Percentiles rank a stretch among this genome's conserved stretches.
These are phyloP conservation scores for Penicillium thymicola DNA, from an alignment of 2,329 filamentous ascomycete species.

Conservation along the genomic window DNA sequence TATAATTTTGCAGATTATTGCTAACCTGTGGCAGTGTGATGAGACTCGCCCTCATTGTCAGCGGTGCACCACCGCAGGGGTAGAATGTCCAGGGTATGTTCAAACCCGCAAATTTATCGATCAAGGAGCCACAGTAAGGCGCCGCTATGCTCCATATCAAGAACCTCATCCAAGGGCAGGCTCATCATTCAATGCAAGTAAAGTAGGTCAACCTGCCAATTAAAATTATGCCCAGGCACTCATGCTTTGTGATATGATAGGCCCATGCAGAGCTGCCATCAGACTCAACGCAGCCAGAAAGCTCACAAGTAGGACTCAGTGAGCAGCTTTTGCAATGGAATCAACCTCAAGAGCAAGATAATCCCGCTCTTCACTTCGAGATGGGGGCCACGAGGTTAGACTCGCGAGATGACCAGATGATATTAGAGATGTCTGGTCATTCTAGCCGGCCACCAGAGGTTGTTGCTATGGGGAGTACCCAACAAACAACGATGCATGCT, in stretches of 20 bases:
- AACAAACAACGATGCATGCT: neutral
- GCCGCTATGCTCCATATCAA: slow-evolving; percentile 39
- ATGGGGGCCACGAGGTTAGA: neutral
- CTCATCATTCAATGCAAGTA: neutral
- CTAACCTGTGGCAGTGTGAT: slow-evolving; percentile 34
- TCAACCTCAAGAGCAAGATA: neutral
- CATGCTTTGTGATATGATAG: slow-evolving; percentile 2
- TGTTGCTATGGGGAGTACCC: neutral
- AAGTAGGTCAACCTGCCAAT: neutral
- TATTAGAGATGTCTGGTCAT: neutral
- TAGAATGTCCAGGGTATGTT: slow-evolving; percentile 43
- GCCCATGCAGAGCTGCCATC: neutral
- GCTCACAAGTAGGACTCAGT: neutral
- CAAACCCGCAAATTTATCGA: slow-evolving; percentile 45
- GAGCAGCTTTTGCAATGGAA: neutral
- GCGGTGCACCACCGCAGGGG: slow-evolving; percentile 36
- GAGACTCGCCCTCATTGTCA: slow-evolving; percentile 40
- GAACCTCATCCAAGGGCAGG: slow-evolving; percentile 17
- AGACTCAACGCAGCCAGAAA: neutral
- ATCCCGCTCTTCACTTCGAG: neutral
- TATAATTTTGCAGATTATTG: neutral
- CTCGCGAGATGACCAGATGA: neutral
- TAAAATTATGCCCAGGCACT: neutral
- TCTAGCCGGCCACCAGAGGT: neutral
- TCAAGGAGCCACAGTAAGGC: slow-evolving; percentile 41